These are phyloP conservation scores for Tarenaya hassleriana DNA, from an alignment of 345 rosid species.

Conservation along the genomic window DNA sequence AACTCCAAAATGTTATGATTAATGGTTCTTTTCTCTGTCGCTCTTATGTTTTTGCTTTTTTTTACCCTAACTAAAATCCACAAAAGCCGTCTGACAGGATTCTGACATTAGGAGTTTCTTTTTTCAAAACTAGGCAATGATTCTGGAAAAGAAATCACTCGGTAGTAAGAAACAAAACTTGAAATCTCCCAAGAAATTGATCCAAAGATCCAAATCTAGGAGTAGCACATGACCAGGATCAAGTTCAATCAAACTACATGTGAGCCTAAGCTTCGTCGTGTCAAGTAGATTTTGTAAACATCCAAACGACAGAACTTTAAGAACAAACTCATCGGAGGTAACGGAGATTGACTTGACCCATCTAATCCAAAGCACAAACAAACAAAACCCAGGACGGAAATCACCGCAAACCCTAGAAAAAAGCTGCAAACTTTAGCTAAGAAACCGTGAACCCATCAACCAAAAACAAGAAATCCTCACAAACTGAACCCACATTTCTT, in stretches of 20 bases:
- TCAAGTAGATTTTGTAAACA: slow-evolving; percentile 1
- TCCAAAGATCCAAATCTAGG: slow-evolving; percentile 1
- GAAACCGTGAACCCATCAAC: background rate
- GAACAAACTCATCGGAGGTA: background rate
- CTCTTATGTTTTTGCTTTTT: background rate
- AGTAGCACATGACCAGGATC: background rate
- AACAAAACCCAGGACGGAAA: background rate
- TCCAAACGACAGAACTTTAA: background rate
- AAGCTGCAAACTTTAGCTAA: background rate
- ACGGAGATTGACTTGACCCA: background rate
- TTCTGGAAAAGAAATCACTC: slow-evolving; percentile 10
- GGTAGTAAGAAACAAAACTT: background rate
- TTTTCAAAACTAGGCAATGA: background rate
- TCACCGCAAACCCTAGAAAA: background rate
- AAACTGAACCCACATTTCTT: background rate
- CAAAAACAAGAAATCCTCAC: background rate
- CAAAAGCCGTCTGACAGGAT: background rate
- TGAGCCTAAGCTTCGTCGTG: background rate
- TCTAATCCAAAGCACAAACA: background rate
- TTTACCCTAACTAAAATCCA: background rate
- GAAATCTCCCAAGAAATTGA: background rate
- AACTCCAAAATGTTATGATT: too few species aligned
- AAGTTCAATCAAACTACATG: background rate
- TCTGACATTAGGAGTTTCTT: slow-evolving; percentile 9
- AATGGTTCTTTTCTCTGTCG: too few species aligned